Evolutionary conservation across 768 basidiomycete species (phyloP), one percentile per base, ranked within the genome.

Genomic region (Lanmaoa rubissima): DNA sequence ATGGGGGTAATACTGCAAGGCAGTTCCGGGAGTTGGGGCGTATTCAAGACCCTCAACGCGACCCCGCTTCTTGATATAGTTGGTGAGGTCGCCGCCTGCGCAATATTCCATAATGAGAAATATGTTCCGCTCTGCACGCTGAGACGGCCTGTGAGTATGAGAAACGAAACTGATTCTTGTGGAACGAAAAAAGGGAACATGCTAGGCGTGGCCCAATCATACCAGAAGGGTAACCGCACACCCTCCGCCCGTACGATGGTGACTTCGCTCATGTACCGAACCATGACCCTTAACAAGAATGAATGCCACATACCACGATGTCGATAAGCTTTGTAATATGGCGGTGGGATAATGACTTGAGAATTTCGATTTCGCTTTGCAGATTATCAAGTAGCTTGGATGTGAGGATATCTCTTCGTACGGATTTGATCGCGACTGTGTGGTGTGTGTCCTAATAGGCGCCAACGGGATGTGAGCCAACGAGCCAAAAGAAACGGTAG

Each of bases 61-160:
- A 16, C 96, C 97, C n/a, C 95, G 87, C 69, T 92, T 94, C 86
- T 94, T 94, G 80, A 98, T 96, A 67, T 98, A 98, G 63, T 92
- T 86, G 0, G 94, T 92, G 48, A 99, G 84, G 74, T 99, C 97
- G 3, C 95, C 95, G 2, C 95, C 96, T 1, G 94, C 85, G 70
- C 97, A 98, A 71, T 85, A 98, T 65, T 97, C 96, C 88, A 98
- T 99, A 65, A 99, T 88, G 54, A 99, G 86, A 76, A 97, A 98
- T 65, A 92, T 88, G 65, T 89, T 82, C 54, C 80, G 80, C 62
- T 90, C 87, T 3, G 87, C 86, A 46, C 86, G 82, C 88, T 90
- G 57, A 36, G 50, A 45, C 40, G 21, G 34, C 7, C 13, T 21
- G 21, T 61, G 48, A 73, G 57, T 14, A 36, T 14, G 39, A 51